Conservation (phyloP, 106 monocot species). For the Allium sativum region DNA sequence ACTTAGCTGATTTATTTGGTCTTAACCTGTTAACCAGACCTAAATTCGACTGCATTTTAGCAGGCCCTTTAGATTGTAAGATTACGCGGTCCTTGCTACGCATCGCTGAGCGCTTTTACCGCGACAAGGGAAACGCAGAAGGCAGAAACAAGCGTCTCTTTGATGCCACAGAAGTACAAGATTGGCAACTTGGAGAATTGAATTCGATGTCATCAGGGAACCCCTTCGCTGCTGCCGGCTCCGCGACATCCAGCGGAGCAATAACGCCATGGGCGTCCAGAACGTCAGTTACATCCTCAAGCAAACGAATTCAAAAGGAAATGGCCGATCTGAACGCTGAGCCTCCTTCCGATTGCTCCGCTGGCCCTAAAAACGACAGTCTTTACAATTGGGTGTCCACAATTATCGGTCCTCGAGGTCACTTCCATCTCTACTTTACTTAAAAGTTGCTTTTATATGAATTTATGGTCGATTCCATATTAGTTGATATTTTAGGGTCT, state of each 20-base stretch:
- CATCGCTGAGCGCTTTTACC: no score
- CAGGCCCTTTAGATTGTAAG: no score
- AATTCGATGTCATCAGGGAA: constrained; percentile 2
- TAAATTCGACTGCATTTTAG: no score
- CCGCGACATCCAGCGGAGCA: constrained; percentile 6
- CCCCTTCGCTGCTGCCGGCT: not conserved
- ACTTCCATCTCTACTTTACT: not conserved
- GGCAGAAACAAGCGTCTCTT: no score
- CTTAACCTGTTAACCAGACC: no score
- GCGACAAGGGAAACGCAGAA: no score
- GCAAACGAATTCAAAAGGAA: constrained; percentile 96
- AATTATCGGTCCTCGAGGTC: constrained; percentile 73
- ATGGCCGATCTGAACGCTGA: constrained; percentile 69
- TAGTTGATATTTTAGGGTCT: no score
- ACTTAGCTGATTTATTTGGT: no score
- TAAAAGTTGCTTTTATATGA: not conserved
- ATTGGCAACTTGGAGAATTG: not conserved
- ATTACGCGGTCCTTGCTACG: no score
- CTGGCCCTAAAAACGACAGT: constrained; percentile 81
- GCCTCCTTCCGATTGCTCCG: constrained; percentile 67
- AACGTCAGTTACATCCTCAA: constrained; percentile 59
- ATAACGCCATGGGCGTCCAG: constrained; percentile 28
- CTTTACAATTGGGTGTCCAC: constrained; percentile 95
- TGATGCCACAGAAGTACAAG: no score
- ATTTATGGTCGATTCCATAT: not conserved